phyloP scores from a whole-genome alignment of 176 grass and related monocot genomes.

The Eragrostis curvula region DNA sequence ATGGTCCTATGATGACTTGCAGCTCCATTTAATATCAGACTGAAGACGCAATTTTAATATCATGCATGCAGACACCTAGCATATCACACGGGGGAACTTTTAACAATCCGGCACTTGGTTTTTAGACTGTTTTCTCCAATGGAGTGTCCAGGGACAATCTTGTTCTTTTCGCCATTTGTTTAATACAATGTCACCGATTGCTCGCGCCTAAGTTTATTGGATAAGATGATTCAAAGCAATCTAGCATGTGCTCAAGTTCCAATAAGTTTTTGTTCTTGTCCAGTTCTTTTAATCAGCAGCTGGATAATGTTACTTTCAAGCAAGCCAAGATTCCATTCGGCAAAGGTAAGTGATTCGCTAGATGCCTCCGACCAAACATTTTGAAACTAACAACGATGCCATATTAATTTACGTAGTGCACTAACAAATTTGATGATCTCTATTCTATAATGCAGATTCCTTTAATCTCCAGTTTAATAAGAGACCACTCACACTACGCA shows the following conservation, averaged over 20 bases:
- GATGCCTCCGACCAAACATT: conserved; percentile 32
- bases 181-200: conserved; percentile 22
- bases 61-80: background rate
- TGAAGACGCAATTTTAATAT: background rate
- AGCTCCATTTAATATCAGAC: background rate
- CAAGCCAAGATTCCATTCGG: conserved; percentile 16
- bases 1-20: background rate
- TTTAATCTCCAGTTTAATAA: background rate
- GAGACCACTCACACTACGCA: background rate
- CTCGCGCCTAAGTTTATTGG: background rate
- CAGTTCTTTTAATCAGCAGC: background rate
- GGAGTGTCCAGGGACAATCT: background rate
- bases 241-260: conserved; percentile 14
- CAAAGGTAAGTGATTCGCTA: background rate
- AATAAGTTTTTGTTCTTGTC: background rate
- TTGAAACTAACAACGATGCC: background rate
- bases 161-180: conserved; percentile 40
- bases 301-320: conserved; percentile 7
- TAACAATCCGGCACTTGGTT: background rate
- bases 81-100: background rate
- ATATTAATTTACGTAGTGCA: background rate
- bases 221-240: conserved; percentile 26
- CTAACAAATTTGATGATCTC: background rate
- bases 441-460: background rate
- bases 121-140: conserved; percentile 25